phyloP scores from a whole-genome alignment of 2,329 filamentous ascomycete species.

The Clonostachys solani region DNA sequence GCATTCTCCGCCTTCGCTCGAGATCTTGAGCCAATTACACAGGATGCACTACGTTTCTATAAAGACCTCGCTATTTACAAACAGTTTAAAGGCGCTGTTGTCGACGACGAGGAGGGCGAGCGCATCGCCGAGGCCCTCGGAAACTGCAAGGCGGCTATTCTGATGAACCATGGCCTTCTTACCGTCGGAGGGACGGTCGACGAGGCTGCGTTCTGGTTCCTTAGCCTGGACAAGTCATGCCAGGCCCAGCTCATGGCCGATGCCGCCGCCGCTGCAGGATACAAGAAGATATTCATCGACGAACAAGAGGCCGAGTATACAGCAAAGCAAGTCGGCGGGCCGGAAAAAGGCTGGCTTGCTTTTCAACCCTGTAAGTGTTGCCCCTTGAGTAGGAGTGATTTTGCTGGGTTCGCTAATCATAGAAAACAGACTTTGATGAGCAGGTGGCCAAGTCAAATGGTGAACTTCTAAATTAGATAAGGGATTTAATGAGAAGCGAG shows the following conservation, averaged over 20 bases:
- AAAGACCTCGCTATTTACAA: slow-evolving; percentile 61
- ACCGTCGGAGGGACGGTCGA: slow-evolving; percentile 69
- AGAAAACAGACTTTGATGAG: too few relatives aligned
- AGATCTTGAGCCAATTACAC: slow-evolving; percentile 64
- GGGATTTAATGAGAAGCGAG: too few relatives aligned
- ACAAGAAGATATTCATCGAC: slow-evolving; percentile 15
- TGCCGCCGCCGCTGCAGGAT: slow-evolving; percentile 47
- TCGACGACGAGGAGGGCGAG: slow-evolving; percentile 56
- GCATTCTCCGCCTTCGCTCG: slow-evolving; percentile 62
- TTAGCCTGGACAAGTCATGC: slow-evolving; percentile 62
- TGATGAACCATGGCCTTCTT: slow-evolving; percentile 67
- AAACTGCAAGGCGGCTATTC: slow-evolving; percentile 51
- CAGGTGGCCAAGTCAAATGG: too few relatives aligned
- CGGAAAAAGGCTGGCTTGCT: too few relatives aligned
- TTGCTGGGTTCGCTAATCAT: too few relatives aligned
- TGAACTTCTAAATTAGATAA: too few relatives aligned
- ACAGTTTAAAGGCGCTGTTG: slow-evolving; percentile 47
- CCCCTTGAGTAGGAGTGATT: too few relatives aligned
- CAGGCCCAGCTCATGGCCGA: slow-evolving; percentile 45
- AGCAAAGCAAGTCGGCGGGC: slow-evolving; percentile 11
- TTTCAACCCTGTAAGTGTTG: too few relatives aligned
- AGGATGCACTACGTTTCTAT: slow-evolving; percentile 61
- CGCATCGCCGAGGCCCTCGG: slow-evolving; percentile 61
- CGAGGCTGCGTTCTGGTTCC: slow-evolving; percentile 68
- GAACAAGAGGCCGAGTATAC: slow-evolving; percentile 34